A percentile compares a stretch with the other conserved stretches of the same genome.
phyloP scores from a whole-genome alignment of 371 early-diverging fungal species.

The Mortierella sp. region DNA sequence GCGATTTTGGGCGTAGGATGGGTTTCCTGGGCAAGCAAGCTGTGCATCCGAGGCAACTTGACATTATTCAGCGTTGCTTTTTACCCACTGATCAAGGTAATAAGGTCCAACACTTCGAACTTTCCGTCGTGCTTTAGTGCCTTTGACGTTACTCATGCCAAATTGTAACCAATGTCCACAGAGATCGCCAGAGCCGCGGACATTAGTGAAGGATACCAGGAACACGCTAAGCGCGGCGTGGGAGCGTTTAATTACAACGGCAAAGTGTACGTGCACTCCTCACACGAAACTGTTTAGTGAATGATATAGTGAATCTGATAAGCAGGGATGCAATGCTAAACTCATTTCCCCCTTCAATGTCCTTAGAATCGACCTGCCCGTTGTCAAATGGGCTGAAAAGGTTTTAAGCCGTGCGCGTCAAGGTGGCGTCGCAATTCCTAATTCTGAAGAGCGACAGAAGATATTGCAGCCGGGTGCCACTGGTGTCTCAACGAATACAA shows the following conservation, averaged over 20 bases:
- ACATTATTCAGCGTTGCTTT: slow-evolving; percentile 81
- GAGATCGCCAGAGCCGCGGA: slow-evolving; percentile 72
- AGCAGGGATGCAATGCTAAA: neutral
- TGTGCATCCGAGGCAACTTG: slow-evolving; percentile 91
- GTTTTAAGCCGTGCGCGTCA: slow-evolving; percentile 67
- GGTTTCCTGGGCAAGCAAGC: slow-evolving; percentile 94
- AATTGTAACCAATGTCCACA: slow-evolving; percentile 7
- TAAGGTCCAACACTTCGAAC: neutral
- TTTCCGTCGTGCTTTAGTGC: neutral
- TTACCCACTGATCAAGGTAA: slow-evolving; percentile 78
- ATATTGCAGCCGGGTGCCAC: slow-evolving; percentile 21
- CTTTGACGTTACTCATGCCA: neutral
- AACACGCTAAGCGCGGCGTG: slow-evolving; percentile 73
- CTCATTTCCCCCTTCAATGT: neutral
- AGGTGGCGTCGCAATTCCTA: slow-evolving; percentile 63
- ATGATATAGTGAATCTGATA: too few species aligned
- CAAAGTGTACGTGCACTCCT: slow-evolving; percentile 79
- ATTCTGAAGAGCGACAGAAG: slow-evolving; percentile 42
- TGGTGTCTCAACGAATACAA: neutral
- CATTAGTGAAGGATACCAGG: slow-evolving; percentile 75
- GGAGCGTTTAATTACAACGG: slow-evolving; percentile 94
- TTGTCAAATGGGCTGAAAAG: slow-evolving; percentile 78
- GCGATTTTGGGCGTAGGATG: slow-evolving; percentile 87
- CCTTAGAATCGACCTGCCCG: slow-evolving; percentile 75
- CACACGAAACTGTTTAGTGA: too few species aligned